A percentile compares a stretch with the other conserved stretches of the same genome.
Conservation (phyloP, 2,329 filamentous ascomycete genomes). For the Calonectria ilicicola region DNA sequence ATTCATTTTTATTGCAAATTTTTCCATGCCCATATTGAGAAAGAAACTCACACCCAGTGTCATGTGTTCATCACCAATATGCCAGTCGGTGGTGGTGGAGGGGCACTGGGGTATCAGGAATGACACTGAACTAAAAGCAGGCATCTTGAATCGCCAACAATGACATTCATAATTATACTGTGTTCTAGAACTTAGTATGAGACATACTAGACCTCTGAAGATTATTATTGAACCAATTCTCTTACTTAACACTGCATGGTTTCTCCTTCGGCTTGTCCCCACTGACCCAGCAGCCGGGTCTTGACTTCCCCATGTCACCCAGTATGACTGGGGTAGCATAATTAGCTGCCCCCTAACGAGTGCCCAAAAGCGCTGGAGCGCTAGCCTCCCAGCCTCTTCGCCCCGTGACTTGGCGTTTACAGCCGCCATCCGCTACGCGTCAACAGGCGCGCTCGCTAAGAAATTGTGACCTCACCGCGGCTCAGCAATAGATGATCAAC, state of each 20-base stretch:
- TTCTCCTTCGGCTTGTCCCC: neutral
- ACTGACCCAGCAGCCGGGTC: neutral
- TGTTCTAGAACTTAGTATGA: neutral
- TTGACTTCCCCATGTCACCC: neutral
- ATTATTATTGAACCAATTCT: neutral
- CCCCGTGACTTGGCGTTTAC: constrained; percentile 24
- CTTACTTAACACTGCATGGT: neutral
- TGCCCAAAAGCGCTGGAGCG: neutral
- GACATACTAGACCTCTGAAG: neutral
- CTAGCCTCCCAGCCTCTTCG: neutral
- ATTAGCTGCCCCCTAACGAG: neutral
- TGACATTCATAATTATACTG: neutral
- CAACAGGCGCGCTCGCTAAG: constrained; percentile 4
- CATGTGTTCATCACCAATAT: no score
- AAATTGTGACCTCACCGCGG: constrained; percentile 2
- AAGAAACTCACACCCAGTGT: no score
- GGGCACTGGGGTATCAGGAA: neutral
- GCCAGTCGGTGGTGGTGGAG: neutral
- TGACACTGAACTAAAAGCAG: neutral
- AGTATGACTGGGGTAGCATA: neutral
- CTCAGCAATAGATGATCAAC: neutral
- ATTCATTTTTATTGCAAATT: no score
- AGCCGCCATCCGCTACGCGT: constrained; percentile 14
- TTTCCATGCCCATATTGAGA: no score
- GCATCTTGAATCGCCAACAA: neutral